Evolutionary conservation across 352 stramenopile genomes (phyloP), one percentile per base, ranked within the genome.

Genomic region (Phytophthora quininea): DNA sequence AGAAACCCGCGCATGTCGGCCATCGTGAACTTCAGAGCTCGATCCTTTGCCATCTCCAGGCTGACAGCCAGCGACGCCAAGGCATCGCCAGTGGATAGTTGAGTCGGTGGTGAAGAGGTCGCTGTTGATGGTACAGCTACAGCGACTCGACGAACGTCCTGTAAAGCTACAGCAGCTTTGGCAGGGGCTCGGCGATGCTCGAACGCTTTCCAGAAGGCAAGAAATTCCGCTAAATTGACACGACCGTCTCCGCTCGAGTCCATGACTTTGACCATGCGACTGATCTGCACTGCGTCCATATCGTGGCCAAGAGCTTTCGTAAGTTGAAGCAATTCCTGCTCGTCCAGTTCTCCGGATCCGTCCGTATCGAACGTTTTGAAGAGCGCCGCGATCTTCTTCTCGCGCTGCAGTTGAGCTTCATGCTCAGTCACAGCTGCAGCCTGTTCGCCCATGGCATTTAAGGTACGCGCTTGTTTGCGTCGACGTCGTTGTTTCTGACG

Each of bases 171-270:
- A 55, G 63, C 57, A 51, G 48, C 62, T 53, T 42, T 19, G 10
- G 48, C 31, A 14, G 57, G 47, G 8, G 69, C 53, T 12, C 65
- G 57, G 19, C 58, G 45, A 29, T 77, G 68, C 57, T 89, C 71
- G 30, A 89, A 91, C 14, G 80, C 70, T 38, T 70, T 86, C 85
- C 85, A 93, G 57, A 91, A 91, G 3, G 78, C 76, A 19, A 86
- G 52, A 56, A 93, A 90, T 56, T 93, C 85, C 55, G 82, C 77
- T 5, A 90, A 51, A 40, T 77, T 90, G 37, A 93, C 74, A 1
- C 71, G 71, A 8, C 71, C 66, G 55, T 91, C 83, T 33, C 82
- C 83, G 43, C 81, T 90, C 0, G 70, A 76, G 49, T 91, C 85
- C 59, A 93, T 93, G 11, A 75, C 68, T 19, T 60, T 49, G 62